These are phyloP conservation scores for Solanum hybrid DNA, from an alignment of 305 asterid genomes.

Conservation along the genomic window DNA sequence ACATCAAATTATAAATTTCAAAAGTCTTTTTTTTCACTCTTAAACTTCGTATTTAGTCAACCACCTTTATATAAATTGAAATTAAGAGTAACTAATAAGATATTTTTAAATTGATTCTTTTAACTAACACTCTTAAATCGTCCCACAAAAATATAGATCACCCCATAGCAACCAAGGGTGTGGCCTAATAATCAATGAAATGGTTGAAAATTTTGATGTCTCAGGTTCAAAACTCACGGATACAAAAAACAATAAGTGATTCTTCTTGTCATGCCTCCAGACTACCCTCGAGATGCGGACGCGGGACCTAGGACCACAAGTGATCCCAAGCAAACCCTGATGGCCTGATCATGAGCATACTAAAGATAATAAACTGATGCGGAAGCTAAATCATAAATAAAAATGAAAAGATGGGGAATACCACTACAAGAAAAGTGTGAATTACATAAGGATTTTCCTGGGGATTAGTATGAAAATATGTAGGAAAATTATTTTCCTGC, in stretches of 20 bases:
- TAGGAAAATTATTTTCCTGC: no score
- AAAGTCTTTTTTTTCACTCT: background rate
- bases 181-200: background rate
- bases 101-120: background rate
- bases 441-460: no score
- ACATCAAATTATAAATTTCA: background rate
- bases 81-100: background rate
- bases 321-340: no score
- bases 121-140: background rate
- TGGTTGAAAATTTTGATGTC: background rate
- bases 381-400: no score
- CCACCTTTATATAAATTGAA: background rate
- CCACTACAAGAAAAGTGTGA: no score
- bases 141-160: background rate
- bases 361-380: no score
- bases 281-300: no score
- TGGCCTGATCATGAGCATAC: no score
- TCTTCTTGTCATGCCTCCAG: no score
- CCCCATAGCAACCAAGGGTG: background rate
- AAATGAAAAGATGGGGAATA: no score
- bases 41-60: background rate
- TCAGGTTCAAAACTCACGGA: background rate
- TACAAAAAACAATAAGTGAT: background rate
- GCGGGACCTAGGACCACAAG: no score
- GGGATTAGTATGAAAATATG: no score